Conservation (phyloP, 176 grass and related monocot genomes). For the Thalia dealbata region DNA sequence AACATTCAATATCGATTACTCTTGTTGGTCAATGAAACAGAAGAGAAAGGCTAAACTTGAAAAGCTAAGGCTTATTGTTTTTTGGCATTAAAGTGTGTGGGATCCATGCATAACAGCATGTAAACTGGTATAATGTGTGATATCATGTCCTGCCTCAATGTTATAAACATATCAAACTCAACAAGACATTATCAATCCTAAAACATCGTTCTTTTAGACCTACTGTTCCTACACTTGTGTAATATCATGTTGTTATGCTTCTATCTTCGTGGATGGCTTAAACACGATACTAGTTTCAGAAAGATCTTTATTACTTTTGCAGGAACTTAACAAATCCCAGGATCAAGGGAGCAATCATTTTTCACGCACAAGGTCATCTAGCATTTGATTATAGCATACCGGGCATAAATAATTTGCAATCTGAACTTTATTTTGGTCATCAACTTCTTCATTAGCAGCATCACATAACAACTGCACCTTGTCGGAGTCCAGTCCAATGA, state of each 20-base stretch:
- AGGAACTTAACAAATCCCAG: conserved; percentile 40
- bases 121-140: no score
- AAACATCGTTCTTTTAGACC: no score
- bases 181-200: no score
- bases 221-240: background rate
- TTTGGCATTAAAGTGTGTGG: no score
- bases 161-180: no score
- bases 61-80: no score
- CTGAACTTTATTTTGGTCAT: conserved; percentile 74
- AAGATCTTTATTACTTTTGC: conserved; percentile 18
- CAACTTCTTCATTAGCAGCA: conserved; percentile 77
- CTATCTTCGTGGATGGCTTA: background rate
- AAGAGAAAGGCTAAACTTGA: no score
- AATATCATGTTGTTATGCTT: background rate
- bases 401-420: conserved; percentile 91
- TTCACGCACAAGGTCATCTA: conserved; percentile 28
- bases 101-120: no score
- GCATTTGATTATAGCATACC: conserved; percentile 51
- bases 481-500: conserved; percentile 94
- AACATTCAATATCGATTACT: no score
- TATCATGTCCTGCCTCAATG: no score
- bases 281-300: background rate
- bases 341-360: conserved; percentile 40
- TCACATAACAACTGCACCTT: conserved; percentile 91
- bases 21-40: no score